Percentiles rank a stretch among this genome's conserved stretches.
These are phyloP conservation scores for Scleromitrula shiraiana DNA, from an alignment of 2,329 filamentous ascomycete species.

Conservation along the genomic window DNA sequence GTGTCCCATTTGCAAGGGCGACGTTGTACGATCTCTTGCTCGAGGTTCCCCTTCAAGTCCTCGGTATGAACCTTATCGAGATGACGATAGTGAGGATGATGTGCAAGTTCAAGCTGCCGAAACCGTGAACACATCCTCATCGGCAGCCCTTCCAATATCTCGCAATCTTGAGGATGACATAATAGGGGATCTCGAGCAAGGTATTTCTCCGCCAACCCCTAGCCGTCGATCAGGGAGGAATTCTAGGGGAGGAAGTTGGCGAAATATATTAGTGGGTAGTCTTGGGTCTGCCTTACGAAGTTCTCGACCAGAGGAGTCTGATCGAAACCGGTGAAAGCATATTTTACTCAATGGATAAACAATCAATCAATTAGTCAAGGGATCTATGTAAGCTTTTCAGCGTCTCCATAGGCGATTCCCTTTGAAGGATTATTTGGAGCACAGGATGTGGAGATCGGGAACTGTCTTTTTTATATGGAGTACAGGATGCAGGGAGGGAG, in stretches of 20 bases:
- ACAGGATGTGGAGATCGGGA: background rate
- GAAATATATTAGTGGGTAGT: slow-evolving; percentile 12
- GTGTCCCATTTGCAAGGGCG: slow-evolving; percentile 98
- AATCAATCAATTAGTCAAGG: background rate
- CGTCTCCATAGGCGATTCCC: background rate
- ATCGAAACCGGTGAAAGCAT: slow-evolving; percentile 20
- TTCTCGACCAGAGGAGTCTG: slow-evolving; percentile 18
- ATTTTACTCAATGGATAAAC: background rate
- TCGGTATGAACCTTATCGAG: slow-evolving; percentile 30
- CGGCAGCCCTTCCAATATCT: slow-evolving; percentile 30
- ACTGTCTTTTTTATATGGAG: slow-evolving; percentile 15
- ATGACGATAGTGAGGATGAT: slow-evolving; percentile 37
- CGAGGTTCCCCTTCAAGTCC: slow-evolving; percentile 30
- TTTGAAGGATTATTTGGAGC: background rate
- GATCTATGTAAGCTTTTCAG: slow-evolving; percentile 8
- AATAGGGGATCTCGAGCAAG: slow-evolving; percentile 23
- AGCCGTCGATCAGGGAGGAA: background rate
- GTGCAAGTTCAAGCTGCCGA: slow-evolving; percentile 38
- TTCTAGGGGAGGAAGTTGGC: slow-evolving; percentile 1
- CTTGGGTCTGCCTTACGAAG: slow-evolving; percentile 19
- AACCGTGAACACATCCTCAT: slow-evolving; percentile 39
- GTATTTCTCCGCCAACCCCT: slow-evolving; percentile 16
- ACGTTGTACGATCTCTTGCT: slow-evolving; percentile 70
- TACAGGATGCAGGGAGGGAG: slow-evolving; percentile 13
- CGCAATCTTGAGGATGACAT: slow-evolving; percentile 12